Percentiles rank a stretch among this genome's conserved stretches.
Conservation (phyloP, 495 filamentous ascomycete genomes). For the Penicillium cosmopolitanum region DNA sequence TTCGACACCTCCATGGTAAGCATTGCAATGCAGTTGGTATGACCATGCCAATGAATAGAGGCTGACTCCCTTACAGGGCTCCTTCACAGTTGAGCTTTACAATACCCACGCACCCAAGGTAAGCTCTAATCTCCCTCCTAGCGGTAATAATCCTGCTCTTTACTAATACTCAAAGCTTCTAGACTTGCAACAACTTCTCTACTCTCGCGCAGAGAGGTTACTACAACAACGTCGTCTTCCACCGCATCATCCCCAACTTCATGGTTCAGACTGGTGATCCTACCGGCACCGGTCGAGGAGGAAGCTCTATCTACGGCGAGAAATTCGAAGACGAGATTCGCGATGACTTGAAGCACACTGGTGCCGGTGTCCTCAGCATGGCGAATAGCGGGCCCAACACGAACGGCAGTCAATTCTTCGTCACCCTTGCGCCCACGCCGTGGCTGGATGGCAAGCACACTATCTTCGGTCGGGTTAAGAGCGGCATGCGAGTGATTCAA, state of each 20-base stretch:
- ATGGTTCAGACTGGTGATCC: slow-evolving; percentile 98
- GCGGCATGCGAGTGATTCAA: slow-evolving; percentile 79
- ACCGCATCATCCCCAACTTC: slow-evolving; percentile 94
- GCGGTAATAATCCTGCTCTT: too few relatives aligned
- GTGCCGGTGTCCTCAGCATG: slow-evolving; percentile 93
- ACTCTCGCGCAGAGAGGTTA: slow-evolving; percentile 79
- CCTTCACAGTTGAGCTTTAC: slow-evolving; percentile 89
- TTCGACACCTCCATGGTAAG: slow-evolving; percentile 83
- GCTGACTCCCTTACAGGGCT: slow-evolving; percentile 60
- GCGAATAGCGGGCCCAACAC: slow-evolving; percentile 94
- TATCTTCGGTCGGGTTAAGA: slow-evolving; percentile 92
- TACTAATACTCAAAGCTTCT: slow-evolving; percentile 29
- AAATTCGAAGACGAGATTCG: slow-evolving; percentile 95
- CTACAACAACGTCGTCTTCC: slow-evolving; percentile 84
- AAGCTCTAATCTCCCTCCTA: not conserved
- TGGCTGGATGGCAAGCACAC: slow-evolving; percentile 99
- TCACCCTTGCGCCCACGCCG: slow-evolving; percentile 92
- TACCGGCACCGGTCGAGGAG: slow-evolving; percentile 92
- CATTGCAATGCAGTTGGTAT: not conserved
- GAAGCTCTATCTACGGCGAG: slow-evolving; percentile 87
- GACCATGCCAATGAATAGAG: not conserved
- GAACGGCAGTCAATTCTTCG: slow-evolving; percentile 86
- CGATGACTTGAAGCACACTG: slow-evolving; percentile 81
- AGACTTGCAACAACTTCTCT: slow-evolving; percentile 87
- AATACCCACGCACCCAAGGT: slow-evolving; percentile 74